These are phyloP conservation scores for Tricholoma bakamatsutake DNA, from an alignment of 768 basidiomycete genomes.

Conservation along the genomic window DNA sequence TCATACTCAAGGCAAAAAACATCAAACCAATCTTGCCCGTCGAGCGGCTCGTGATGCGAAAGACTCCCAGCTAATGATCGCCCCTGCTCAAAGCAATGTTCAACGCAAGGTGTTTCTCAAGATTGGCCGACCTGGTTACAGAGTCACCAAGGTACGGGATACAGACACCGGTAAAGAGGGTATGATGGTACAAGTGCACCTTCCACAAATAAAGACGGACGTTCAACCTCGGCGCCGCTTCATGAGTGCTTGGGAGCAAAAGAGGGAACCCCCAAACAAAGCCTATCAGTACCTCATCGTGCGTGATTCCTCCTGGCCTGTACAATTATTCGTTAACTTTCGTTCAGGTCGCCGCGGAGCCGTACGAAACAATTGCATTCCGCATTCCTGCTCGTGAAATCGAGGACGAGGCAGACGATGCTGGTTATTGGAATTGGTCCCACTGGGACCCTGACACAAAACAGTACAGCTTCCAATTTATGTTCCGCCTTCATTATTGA, in stretches of 20 bases:
- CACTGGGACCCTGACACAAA: conserved; percentile 99
- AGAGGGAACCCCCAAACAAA: conserved; percentile 90
- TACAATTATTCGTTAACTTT: conserved; percentile 24
- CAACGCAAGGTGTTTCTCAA: conserved; percentile 95
- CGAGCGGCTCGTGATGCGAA: conserved; percentile 97
- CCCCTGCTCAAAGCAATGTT: conserved; percentile 70
- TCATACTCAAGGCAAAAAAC: conserved; percentile 99
- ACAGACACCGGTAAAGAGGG: conserved; percentile 88
- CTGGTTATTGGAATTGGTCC: conserved; percentile 94
- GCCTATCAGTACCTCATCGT: conserved; percentile 98
- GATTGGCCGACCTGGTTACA: conserved; percentile 92
- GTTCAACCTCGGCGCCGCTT: conserved; percentile 84
- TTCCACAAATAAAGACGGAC: conserved; percentile 88
- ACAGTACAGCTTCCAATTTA: conserved; percentile 96
- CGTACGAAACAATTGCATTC: conserved; percentile 99
- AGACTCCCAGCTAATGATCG: conserved; percentile 86
- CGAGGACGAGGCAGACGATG: conserved; percentile 89
- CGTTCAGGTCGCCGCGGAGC: conserved; percentile 91
- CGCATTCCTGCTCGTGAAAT: conserved; percentile 96
- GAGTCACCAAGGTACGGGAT: conserved; percentile 96
- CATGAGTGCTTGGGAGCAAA: conserved; percentile 98
- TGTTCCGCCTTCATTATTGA: conserved; percentile 66
- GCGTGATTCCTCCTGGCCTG: conserved; percentile 26
- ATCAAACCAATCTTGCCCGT: conserved; percentile 96
- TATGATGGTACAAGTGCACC: conserved; percentile 94